Percentiles rank a stretch among this genome's conserved stretches.
These are phyloP conservation scores for Mortierella hygrophila DNA, from an alignment of 192 early-diverging fungal species.

Conservation along the genomic window DNA sequence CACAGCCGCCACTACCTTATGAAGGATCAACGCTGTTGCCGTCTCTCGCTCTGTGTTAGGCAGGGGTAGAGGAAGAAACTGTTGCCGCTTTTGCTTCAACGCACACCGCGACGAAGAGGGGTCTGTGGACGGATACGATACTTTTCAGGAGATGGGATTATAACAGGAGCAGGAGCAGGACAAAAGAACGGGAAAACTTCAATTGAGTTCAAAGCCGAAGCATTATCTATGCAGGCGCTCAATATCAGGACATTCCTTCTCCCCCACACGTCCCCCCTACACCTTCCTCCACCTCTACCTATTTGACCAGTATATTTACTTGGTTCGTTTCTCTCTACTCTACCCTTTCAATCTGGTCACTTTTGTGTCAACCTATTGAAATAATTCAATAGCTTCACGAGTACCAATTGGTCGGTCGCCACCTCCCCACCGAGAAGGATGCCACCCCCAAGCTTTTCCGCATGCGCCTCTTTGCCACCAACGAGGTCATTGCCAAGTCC, in stretches of 20 bases:
- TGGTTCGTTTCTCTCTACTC: slow-evolving; percentile 52
- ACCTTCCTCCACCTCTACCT: slow-evolving; percentile 12
- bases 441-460: slow-evolving; percentile 94
- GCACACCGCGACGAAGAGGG: neutral
- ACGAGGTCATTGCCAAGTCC: slow-evolving; percentile 98
- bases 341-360: slow-evolving; percentile 33
- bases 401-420: slow-evolving; percentile 92
- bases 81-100: neutral
- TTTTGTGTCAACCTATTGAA: slow-evolving; percentile 36
- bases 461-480: slow-evolving; percentile 99
- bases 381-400: slow-evolving; percentile 61
- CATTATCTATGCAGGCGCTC: neutral
- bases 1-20: neutral
- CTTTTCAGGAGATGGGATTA: neutral
- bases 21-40: neutral
- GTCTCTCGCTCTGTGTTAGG: neutral
- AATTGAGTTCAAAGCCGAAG: neutral
- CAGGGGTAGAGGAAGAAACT: neutral
- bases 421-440: slow-evolving; percentile 92
- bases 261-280: neutral
- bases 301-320: slow-evolving; percentile 61
- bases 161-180: neutral
- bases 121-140: neutral
- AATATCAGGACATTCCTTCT: slow-evolving; percentile 8
- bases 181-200: neutral